Evolutionary conservation across 2,329 filamentous ascomycete genomes (phyloP).

Genomic region (Colletotrichum siamense): DNA sequence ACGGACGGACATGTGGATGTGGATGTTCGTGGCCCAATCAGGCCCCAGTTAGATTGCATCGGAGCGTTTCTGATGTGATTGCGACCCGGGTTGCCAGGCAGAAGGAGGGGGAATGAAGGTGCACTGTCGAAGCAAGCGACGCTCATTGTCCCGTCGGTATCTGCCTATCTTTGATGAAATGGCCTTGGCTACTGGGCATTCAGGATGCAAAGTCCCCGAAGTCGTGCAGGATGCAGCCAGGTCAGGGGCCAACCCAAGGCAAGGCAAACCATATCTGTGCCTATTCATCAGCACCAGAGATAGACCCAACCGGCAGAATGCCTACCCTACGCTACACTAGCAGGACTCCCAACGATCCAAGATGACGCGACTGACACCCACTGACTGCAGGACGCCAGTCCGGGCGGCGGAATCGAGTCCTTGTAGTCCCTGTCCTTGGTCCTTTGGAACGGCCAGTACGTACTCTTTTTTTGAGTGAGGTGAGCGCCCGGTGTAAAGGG

Average conservation of each 20-base stretch:
- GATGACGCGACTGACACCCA: background rate
- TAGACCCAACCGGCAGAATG: background rate
- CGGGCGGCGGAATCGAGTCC: background rate
- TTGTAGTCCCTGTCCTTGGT: background rate
- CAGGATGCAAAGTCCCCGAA: background rate
- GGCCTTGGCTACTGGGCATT: background rate
- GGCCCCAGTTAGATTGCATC: background rate
- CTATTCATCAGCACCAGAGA: background rate
- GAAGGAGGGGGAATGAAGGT: background rate
- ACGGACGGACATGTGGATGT: background rate
- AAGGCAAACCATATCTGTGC: background rate
- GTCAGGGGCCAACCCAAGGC: background rate
- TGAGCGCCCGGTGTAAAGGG: background rate
- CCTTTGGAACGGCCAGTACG: background rate
- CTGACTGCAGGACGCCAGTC: background rate
- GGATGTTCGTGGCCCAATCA: background rate
- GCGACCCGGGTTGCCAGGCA: background rate
- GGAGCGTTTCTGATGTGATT: background rate
- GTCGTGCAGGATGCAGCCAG: background rate
- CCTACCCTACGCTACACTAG: background rate
- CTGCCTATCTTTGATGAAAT: background rate
- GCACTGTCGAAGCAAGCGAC: background rate
- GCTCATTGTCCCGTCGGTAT: background rate
- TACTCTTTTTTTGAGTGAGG: background rate
- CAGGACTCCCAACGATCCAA: background rate